Evolutionary conservation across 257 asterid genomes (phyloP).

Genomic region (Ilex asprella): DNA sequence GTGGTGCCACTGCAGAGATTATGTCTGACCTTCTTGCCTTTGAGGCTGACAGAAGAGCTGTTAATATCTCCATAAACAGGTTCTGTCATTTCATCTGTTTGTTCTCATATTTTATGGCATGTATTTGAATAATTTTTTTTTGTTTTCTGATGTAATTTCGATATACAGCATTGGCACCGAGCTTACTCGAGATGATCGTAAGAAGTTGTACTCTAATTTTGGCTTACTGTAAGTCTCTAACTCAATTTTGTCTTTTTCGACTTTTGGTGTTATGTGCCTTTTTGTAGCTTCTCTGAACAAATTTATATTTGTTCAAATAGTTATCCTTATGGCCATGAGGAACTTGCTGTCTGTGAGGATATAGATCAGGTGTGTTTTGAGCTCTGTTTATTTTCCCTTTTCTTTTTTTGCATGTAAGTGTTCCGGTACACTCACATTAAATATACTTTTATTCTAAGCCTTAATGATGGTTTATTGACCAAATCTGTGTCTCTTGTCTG

Average conservation of each 20-base stretch:
- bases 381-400: constrained; percentile 5
- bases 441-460: no score
- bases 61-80: constrained; percentile 92
- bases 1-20: constrained; percentile 92
- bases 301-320: constrained; percentile 28
- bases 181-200: constrained; percentile 88
- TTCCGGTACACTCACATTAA: not conserved
- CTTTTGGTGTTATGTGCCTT: constrained; percentile 5
- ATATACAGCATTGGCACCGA: constrained; percentile 89
- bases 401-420: not conserved
- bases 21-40: constrained; percentile 90
- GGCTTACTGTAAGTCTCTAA: constrained; percentile 76
- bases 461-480: no score
- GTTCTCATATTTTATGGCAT: not conserved
- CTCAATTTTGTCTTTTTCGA: constrained; percentile 3
- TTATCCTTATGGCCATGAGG: constrained; percentile 92
- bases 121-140: not conserved
- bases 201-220: constrained; percentile 78
- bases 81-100: constrained; percentile 5
- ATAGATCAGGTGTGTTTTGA: constrained; percentile 63
- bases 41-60: constrained; percentile 96
- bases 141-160: constrained; percentile 9
- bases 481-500: no score
- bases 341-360: constrained; percentile 85
- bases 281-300: constrained; percentile 15